Conservation (phyloP, 306 rosid species). For the Lathyrus oleraceus region DNA sequence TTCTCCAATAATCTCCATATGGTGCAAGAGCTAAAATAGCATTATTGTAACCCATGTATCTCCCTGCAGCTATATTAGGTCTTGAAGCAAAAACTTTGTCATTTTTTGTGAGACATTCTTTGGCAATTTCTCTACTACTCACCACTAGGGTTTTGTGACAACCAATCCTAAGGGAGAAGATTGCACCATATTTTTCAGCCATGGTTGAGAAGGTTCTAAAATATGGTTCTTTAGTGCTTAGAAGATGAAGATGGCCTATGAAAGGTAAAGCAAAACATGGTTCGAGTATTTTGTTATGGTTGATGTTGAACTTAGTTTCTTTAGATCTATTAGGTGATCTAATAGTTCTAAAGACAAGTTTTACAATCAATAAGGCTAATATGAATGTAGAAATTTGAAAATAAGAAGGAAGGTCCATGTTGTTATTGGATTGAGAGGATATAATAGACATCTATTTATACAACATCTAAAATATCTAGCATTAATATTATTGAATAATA, state of each 20-base stretch:
- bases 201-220: constrained; percentile 36
- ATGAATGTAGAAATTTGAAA: constrained; percentile 5
- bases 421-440: neutral
- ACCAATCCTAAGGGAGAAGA: constrained; percentile 43
- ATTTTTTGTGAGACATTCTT: constrained; percentile 41
- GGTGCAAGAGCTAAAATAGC: constrained; percentile 57
- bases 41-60: constrained; percentile 46
- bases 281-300: constrained; percentile 30
- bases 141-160: constrained; percentile 38
- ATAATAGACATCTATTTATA: neutral
- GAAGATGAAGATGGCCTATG: constrained; percentile 55
- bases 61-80: constrained; percentile 37
- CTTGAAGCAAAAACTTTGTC: constrained; percentile 48
- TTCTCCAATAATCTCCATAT: constrained; percentile 65
- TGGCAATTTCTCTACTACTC: constrained; percentile 39
- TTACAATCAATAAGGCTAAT: constrained; percentile 20
- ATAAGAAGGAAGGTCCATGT: constrained; percentile 36
- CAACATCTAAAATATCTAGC: neutral
- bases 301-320: neutral
- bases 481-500: neutral
- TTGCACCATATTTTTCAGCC: constrained; percentile 45
- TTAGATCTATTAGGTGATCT: neutral
- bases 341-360: neutral
- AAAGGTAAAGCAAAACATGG: constrained; percentile 43
- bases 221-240: constrained; percentile 26